A percentile compares a stretch with the other conserved stretches of the same genome.
Conservation (phyloP, 2,329 filamentous ascomycete species). For the Neonectria punicea region DNA sequence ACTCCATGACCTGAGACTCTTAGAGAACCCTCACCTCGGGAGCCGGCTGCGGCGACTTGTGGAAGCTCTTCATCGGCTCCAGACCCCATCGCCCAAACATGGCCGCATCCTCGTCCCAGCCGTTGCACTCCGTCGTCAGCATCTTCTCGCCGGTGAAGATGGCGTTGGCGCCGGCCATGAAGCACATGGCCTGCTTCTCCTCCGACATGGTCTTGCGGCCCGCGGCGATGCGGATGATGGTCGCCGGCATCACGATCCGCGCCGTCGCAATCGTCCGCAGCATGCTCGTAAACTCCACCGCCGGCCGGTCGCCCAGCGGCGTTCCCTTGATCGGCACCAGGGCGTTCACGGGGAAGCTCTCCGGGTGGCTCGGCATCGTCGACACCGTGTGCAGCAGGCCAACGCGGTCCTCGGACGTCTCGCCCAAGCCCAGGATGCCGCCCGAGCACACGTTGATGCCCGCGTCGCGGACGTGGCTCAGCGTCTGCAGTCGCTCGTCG, state of each 20-base stretch:
- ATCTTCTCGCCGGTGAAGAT: constrained; percentile 97
- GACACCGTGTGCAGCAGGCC: constrained; percentile 86
- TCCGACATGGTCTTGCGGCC: constrained; percentile 86
- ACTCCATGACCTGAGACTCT: neutral
- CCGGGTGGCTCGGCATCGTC: constrained; percentile 83
- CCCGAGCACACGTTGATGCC: constrained; percentile 92
- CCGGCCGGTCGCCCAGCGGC: constrained; percentile 78
- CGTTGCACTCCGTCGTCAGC: constrained; percentile 90
- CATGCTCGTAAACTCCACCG: constrained; percentile 80
- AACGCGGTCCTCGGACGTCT: constrained; percentile 81
- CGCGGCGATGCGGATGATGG: constrained; percentile 88
- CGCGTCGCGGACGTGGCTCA: constrained; percentile 83
- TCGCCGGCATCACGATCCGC: constrained; percentile 82
- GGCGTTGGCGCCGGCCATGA: constrained; percentile 92
- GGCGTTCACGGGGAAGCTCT: constrained; percentile 92
- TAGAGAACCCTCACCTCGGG: constrained; percentile 42
- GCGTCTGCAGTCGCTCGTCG: constrained; percentile 85
- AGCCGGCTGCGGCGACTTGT: constrained; percentile 46
- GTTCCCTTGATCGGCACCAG: constrained; percentile 92
- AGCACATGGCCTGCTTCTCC: constrained; percentile 89
- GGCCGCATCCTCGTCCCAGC: constrained; percentile 86
- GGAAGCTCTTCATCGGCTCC: constrained; percentile 75
- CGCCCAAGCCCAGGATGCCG: constrained; percentile 87
- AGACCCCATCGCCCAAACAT: constrained; percentile 89
- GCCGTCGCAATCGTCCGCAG: constrained; percentile 87